Percentiles rank a stretch among this genome's conserved stretches.
Evolutionary conservation across 169 alveolate species (phyloP).

Genomic region (Eimeria tenella): DNA sequence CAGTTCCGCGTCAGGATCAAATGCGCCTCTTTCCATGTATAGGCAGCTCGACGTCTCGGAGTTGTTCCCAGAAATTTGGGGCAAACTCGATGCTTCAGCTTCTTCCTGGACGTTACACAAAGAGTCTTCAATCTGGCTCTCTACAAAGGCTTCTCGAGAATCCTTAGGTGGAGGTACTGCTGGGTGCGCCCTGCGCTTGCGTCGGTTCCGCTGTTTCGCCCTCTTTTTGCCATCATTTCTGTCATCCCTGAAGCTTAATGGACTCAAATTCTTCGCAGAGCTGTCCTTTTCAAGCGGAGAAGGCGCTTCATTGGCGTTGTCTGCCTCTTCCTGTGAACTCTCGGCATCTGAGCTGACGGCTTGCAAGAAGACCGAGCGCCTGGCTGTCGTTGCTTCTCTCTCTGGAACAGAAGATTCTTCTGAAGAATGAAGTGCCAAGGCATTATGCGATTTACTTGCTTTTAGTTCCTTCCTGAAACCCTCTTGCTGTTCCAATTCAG

Average conservation of each 20-base stretch:
- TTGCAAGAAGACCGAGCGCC: not conserved
- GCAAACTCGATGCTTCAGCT: not conserved
- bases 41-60: not conserved
- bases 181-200: no score
- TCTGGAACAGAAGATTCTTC: not conserved
- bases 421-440: not conserved
- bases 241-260: not conserved
- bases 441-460: not conserved
- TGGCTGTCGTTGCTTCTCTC: no score
- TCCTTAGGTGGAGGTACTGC: no score
- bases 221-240: no score
- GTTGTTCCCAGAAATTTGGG: no score
- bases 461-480: no score
- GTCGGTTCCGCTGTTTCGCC: no score
- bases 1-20: conserved; percentile 39
- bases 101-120: not conserved
- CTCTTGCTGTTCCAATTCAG: not conserved
- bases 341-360: not conserved
- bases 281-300: not conserved
- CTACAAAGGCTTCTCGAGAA: no score
- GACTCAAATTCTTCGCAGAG: not conserved
- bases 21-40: conserved; percentile 41
- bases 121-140: no score
- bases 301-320: not conserved
- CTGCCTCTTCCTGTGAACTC: not conserved